Evolutionary conservation across 2,329 filamentous ascomycete genomes (phyloP).

Genomic region (Calonectria pseudoreteaudii): DNA sequence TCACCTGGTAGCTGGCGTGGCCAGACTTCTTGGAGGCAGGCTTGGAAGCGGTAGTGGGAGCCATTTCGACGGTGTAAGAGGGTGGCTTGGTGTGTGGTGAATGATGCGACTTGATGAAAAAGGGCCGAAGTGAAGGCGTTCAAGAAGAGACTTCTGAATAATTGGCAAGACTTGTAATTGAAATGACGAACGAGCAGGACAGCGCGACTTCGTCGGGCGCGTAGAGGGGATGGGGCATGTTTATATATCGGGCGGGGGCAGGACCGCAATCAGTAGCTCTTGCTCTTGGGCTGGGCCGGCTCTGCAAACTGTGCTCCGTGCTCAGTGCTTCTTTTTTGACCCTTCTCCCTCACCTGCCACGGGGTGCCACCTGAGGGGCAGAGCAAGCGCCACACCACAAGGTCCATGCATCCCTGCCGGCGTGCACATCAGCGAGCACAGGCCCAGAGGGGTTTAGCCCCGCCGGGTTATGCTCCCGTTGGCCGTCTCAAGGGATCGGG

Average conservation of each 20-base stretch:
- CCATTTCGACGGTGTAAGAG: slow-evolving; percentile 58
- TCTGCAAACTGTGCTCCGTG: slow-evolving; percentile 21
- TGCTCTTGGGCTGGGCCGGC: slow-evolving; percentile 28
- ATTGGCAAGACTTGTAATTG: slow-evolving; percentile 39
- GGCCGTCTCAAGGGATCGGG: neutral
- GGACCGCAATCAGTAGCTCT: slow-evolving; percentile 67
- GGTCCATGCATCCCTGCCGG: slow-evolving; percentile 30
- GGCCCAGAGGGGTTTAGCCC: slow-evolving; percentile 22
- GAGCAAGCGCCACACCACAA: slow-evolving; percentile 41
- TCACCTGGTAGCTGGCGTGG: slow-evolving; percentile 71
- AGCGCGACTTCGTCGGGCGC: slow-evolving; percentile 60
- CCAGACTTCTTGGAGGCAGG: slow-evolving; percentile 59
- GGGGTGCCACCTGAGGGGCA: slow-evolving; percentile 40
- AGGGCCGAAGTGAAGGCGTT: slow-evolving; percentile 42
- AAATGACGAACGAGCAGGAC: slow-evolving; percentile 49
- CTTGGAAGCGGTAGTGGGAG: slow-evolving; percentile 68
- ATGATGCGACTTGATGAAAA: slow-evolving; percentile 23
- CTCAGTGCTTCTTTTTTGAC: slow-evolving; percentile 32
- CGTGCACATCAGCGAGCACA: slow-evolving; percentile 35
- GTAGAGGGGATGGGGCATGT: slow-evolving; percentile 64
- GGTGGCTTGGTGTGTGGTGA: slow-evolving; percentile 34
- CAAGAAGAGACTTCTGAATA: slow-evolving; percentile 32
- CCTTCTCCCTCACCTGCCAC: slow-evolving; percentile 39
- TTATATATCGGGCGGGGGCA: slow-evolving; percentile 72
- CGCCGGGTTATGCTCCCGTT: slow-evolving; percentile 12